Evolutionary conservation across 768 basidiomycete genomes (phyloP).

Genomic region (Suillus occidentalis): DNA sequence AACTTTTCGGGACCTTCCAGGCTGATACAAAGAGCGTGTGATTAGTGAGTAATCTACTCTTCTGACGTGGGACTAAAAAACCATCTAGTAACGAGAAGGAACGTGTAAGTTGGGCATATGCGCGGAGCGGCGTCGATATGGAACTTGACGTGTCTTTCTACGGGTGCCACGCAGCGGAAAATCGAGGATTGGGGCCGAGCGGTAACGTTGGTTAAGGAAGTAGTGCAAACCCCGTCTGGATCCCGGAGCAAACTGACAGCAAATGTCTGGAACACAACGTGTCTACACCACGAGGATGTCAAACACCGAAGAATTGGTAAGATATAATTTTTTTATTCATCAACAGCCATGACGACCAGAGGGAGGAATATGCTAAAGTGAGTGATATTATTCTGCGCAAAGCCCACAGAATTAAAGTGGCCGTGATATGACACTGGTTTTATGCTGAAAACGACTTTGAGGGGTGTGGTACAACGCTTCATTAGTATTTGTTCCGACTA

Average conservation of each 20-base stretch:
- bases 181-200: not conserved
- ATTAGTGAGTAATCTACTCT: not conserved
- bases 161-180: not conserved
- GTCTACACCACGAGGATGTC: not conserved
- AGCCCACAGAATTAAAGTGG: not conserved
- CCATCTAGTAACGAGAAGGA: not conserved
- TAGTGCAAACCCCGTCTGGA: not conserved
- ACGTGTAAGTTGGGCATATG: not conserved
- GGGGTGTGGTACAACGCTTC: not conserved
- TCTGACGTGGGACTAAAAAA: not conserved
- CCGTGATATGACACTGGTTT: not conserved
- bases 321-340: not conserved
- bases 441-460: not conserved
- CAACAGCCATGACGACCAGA: conserved; percentile 1
- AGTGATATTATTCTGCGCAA: not conserved
- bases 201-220: not conserved
- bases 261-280: not conserved
- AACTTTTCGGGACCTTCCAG: not conserved
- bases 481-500: not conserved
- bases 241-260: not conserved
- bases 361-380: not conserved
- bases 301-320: not conserved
- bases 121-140: not conserved
- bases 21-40: not conserved
- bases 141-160: not conserved